Percentiles rank a stretch among this genome's conserved stretches.
Evolutionary conservation across 2,329 filamentous ascomycete species (phyloP).

Genomic region (Drechslerella dactyloides): DNA sequence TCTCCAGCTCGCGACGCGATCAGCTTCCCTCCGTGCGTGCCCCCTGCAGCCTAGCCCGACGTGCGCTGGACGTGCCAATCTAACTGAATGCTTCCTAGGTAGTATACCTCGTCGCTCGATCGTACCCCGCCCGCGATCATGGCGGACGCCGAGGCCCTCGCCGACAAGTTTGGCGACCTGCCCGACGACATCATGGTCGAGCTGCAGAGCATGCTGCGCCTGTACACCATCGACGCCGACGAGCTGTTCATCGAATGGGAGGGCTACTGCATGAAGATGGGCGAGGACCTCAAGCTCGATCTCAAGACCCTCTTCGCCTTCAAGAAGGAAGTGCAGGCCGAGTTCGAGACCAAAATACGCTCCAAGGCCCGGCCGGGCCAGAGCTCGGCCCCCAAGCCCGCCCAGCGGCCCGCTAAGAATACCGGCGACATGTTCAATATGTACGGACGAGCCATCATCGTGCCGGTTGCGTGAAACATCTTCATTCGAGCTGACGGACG

Average conservation of each 20-base stretch:
- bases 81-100: no score
- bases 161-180: constrained; percentile 66
- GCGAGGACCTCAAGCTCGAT: constrained; percentile 73
- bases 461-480: no score
- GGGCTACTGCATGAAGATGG: constrained; percentile 92
- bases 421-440: constrained; percentile 80
- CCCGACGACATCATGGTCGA: constrained; percentile 79
- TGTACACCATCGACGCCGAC: constrained; percentile 80
- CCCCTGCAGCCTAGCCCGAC: no score
- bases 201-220: constrained; percentile 81
- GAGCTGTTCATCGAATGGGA: constrained; percentile 99
- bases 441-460: constrained; percentile 62
- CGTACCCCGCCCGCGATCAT: constrained; percentile 56
- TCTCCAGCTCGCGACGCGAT: no score
- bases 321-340: constrained; percentile 85
- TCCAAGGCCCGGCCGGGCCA: constrained; percentile 67
- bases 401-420: constrained; percentile 65
- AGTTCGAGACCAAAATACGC: constrained; percentile 76
- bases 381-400: constrained; percentile 64
- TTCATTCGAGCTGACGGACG: constrained; percentile 17
- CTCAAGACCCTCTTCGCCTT: constrained; percentile 76
- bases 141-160: constrained; percentile 67
- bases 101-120: no score
- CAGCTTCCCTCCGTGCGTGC: no score
- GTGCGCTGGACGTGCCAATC: no score